phyloP scores from a whole-genome alignment of 2,329 filamentous ascomycete genomes.

The Cordyceps farinosa region DNA sequence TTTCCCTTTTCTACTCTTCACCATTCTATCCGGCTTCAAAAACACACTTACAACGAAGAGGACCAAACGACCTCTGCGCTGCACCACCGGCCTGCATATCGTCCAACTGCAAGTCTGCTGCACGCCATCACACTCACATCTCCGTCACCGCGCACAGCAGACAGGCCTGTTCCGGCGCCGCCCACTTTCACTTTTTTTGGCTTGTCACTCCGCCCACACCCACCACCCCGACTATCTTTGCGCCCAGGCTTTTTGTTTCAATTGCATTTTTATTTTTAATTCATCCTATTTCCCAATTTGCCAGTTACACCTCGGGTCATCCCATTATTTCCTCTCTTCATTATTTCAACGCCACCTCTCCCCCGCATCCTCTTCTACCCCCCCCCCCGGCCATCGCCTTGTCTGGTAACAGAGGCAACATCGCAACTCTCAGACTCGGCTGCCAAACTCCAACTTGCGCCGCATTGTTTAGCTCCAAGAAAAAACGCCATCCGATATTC shows the following conservation, averaged over 20 bases:
- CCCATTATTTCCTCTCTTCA: neutral
- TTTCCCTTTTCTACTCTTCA: too few relatives aligned
- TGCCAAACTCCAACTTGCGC: neutral
- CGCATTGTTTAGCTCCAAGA: neutral
- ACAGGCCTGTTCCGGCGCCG: neutral
- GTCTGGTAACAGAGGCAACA: conserved; percentile 6
- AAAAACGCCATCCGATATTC: neutral
- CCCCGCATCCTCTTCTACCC: neutral
- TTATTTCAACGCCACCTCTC: neutral
- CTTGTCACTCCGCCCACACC: conserved; percentile 13
- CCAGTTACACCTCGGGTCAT: neutral
- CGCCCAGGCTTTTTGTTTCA: conserved; percentile 3
- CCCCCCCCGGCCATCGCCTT: neutral
- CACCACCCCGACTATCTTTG: conserved; percentile 5
- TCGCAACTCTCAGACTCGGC: neutral
- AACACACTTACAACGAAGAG: too few relatives aligned
- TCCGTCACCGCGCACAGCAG: neutral
- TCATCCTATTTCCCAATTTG: neutral
- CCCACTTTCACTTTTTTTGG: neutral
- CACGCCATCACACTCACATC: neutral
- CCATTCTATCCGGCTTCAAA: too few relatives aligned
- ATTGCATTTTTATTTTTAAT: neutral
- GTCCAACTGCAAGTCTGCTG: neutral
- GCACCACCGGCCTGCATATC: too few relatives aligned
- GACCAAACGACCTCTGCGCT: too few relatives aligned